These are phyloP conservation scores for Picea glauca DNA, from an alignment of 75 land plant species.

Conservation along the genomic window DNA sequence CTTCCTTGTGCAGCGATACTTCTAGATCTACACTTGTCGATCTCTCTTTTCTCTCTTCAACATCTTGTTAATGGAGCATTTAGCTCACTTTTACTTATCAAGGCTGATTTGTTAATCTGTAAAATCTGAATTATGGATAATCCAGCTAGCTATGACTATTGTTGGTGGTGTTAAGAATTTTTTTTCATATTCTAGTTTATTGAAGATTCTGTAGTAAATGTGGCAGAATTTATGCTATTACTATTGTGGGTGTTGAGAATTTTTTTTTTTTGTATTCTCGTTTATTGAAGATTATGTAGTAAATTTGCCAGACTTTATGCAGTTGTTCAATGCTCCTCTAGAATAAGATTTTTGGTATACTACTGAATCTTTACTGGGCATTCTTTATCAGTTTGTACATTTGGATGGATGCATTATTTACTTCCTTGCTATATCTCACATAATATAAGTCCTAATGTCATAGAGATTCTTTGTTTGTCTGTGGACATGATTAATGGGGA, in stretches of 20 bases:
- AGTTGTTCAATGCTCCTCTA: background rate
- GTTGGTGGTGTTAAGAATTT: background rate
- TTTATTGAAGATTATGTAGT: background rate
- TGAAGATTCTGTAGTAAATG: background rate
- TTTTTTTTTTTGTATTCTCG: background rate
- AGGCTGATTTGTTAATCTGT: too few relatives aligned
- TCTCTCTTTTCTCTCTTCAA: too few relatives aligned
- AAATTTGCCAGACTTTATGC: background rate
- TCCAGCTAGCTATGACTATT: background rate
- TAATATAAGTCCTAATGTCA: background rate
- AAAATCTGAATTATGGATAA: background rate
- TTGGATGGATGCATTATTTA: background rate
- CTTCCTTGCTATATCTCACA: slow-evolving; percentile 2
- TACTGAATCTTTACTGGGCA: background rate
- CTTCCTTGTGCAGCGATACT: too few relatives aligned
- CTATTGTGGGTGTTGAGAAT: too few relatives aligned
- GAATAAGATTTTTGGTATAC: background rate
- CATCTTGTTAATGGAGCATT: too few relatives aligned
- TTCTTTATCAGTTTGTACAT: background rate
- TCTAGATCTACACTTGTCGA: too few relatives aligned
- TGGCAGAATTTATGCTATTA: background rate
- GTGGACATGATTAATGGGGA: background rate
- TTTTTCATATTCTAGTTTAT: background rate
- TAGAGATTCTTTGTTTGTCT: background rate
- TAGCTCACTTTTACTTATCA: too few relatives aligned